Evolutionary conservation across 1,139 yeast species (phyloP).

Genomic region (Protomyces arabidopsidicola): DNA sequence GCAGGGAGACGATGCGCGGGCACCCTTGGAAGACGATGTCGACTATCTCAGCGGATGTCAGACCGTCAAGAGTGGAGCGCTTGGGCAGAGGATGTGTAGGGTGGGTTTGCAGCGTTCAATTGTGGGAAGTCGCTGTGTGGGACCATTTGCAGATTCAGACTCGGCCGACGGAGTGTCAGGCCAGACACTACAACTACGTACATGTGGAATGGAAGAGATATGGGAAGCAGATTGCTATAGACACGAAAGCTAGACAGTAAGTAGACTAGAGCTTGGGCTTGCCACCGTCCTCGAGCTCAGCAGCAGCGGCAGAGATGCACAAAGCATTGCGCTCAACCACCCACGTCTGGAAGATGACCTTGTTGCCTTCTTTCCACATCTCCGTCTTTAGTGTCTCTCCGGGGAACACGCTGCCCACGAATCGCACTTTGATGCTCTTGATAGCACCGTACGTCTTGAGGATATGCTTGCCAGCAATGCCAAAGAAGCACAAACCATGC

Average conservation of each 20-base stretch:
- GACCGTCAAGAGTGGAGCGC: no score
- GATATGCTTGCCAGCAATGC: conserved; percentile 71
- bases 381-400: conserved; percentile 80
- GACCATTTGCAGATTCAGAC: no score
- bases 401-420: conserved; percentile 91
- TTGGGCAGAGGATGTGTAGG: no score
- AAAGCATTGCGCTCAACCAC: conserved; percentile 72
- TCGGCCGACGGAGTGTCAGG: no score
- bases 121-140: no score
- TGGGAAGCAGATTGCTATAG: not conserved
- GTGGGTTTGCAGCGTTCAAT: no score
- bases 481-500: conserved; percentile 88
- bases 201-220: not conserved
- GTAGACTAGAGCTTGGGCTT: conserved; percentile 1
- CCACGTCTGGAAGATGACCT: conserved; percentile 75
- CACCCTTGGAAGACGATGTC: no score
- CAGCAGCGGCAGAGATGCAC: conserved; percentile 85
- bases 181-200: no score
- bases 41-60: no score
- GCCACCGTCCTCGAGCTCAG: conserved; percentile 48
- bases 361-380: conserved; percentile 73
- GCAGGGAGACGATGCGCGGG: no score
- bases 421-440: conserved; percentile 83
- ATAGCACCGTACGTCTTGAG: conserved; percentile 76
- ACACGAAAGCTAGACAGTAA: no score